These are phyloP conservation scores for Murraya paniculata DNA, from an alignment of 345 rosid genomes.

Conservation along the genomic window DNA sequence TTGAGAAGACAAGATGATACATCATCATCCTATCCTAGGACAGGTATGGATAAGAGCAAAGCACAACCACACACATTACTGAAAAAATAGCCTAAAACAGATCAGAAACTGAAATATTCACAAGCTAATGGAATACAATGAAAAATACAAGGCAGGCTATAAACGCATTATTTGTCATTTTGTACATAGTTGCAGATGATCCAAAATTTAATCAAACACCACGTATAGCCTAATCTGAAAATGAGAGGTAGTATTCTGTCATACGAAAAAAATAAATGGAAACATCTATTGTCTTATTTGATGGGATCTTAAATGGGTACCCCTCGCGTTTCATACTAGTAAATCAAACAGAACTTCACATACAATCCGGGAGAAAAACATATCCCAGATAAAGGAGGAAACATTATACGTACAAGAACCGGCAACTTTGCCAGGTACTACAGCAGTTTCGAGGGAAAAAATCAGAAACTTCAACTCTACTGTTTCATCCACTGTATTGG, in stretches of 20 bases:
- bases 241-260: neutral
- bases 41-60: slow-evolving; percentile 27
- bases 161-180: slow-evolving; percentile 17
- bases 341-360: slow-evolving; percentile 41
- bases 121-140: slow-evolving; percentile 8
- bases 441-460: slow-evolving; percentile 19
- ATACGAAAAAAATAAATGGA: slow-evolving; percentile 30
- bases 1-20: slow-evolving; percentile 13
- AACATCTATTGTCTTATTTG: slow-evolving; percentile 41
- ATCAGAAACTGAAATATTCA: slow-evolving; percentile 1
- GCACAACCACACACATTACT: slow-evolving; percentile 28
- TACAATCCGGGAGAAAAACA: slow-evolving; percentile 41
- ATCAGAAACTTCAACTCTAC: slow-evolving; percentile 17
- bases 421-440: slow-evolving; percentile 32
- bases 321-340: slow-evolving; percentile 44
- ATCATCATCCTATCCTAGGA: neutral
- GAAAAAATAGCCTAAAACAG: slow-evolving; percentile 11
- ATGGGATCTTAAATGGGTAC: slow-evolving; percentile 25
- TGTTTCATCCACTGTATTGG: slow-evolving; percentile 26
- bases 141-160: slow-evolving; percentile 11
- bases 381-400: slow-evolving; percentile 29
- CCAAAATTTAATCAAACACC: neutral
- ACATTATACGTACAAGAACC: slow-evolving; percentile 30
- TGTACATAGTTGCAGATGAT: slow-evolving; percentile 2
- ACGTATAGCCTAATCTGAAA: neutral